Evolutionary conservation across 305 asterid genomes (phyloP), one percentile per base, ranked within the genome.

Genomic region (Rubia peregrina): DNA sequence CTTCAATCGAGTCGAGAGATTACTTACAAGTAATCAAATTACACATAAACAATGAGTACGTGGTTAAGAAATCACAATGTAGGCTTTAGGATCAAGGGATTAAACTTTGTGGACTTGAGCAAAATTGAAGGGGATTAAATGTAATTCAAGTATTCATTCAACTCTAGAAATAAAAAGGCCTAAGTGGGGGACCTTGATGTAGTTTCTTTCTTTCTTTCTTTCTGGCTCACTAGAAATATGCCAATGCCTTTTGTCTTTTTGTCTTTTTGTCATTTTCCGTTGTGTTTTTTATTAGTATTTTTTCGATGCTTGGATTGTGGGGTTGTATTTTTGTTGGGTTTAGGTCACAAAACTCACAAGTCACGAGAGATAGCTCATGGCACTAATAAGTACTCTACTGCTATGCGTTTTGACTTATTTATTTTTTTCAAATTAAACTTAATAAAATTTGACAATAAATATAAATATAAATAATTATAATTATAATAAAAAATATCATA

Each of bases 311-410:
- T 21, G 21, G 12, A 12, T 33, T 33, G 66, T 53, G 62, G 62
- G 17, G 3, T 71, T 56, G 26, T 33, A 67, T 69, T 64, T 19
- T 53, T 38, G 79, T 66, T 76, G 55, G 74, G 76, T 72, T 79
- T 73, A 70, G 70, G 80, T n/a, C n/a, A n/a, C n/a, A n/a, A n/a
- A n/a, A n/a, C n/a, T 76, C 74, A 66, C 61, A 65, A 76, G 73
- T 70, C 73, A 57, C 26, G 43, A 57, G 56, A 14, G 26, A 57
- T 24, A 6, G 42, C 10, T 30, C 65, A 40, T 57, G 36, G 19
- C 43, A 36, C 22, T 12, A 62, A n/a, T 7, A 26, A 26, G 30
- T 26, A 26, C 30, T 26, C 30, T 26, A 2, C 30, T 26, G 30
- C 30, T 26, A 26, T 26, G 2, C 1, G 30, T 26, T 26, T 26